Evolutionary conservation across 192 early-diverging fungal genomes (phyloP).

Genomic region (Coemansia sp.): DNA sequence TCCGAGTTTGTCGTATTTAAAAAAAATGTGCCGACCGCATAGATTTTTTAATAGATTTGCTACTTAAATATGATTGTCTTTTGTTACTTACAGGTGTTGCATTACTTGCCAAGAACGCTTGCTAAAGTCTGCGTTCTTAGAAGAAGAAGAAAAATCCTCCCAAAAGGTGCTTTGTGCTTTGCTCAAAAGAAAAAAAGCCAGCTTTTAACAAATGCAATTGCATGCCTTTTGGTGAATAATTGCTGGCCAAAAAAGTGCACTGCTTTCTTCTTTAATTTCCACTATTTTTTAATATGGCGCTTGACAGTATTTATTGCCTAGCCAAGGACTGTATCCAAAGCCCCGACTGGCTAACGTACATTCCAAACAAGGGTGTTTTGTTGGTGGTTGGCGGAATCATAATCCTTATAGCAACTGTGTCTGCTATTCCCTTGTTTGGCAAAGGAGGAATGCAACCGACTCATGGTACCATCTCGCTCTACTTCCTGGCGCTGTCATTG

Average conservation of each 20-base stretch:
- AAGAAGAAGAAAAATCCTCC: too few relatives aligned
- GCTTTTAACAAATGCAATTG: too few relatives aligned
- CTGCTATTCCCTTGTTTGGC: background rate
- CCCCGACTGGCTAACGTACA: constrained; percentile 28
- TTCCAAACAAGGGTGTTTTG: constrained; percentile 10
- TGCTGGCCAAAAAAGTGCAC: too few relatives aligned
- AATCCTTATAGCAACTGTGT: constrained; percentile 6
- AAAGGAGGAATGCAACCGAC: constrained; percentile 1
- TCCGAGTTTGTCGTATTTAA: background rate
- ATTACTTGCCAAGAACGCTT: background rate
- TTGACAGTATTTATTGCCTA: constrained; percentile 13
- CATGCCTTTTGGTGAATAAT: too few relatives aligned
- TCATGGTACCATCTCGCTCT: constrained; percentile 1
- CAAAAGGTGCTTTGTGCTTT: too few relatives aligned
- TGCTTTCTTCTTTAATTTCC: too few relatives aligned
- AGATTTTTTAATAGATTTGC: background rate
- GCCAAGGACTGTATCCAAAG: constrained; percentile 8
- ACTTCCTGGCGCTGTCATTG: constrained; percentile 14
- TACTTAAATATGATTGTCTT: background rate
- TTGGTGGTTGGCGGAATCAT: constrained; percentile 22
- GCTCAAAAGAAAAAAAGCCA: background rate
- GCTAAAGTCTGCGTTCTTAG: too few relatives aligned
- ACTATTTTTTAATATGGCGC: background rate
- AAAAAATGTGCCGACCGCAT: too few relatives aligned
- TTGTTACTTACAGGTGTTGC: too few relatives aligned